Evolutionary conservation across 2,329 filamentous ascomycete species (phyloP).

Genomic region (Hymenoscyphus albidus): DNA sequence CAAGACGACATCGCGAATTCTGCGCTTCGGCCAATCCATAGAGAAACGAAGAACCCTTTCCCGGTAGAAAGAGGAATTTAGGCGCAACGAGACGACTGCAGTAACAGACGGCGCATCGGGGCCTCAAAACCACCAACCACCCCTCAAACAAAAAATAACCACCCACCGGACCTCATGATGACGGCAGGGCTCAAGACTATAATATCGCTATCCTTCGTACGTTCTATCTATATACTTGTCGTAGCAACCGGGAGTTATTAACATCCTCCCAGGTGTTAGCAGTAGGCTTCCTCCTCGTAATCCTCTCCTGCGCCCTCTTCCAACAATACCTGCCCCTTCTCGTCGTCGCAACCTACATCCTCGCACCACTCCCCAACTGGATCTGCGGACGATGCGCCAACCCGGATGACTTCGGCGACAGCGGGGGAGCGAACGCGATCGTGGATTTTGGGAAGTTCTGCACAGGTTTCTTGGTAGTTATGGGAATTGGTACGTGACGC

Average conservation of each 20-base stretch:
- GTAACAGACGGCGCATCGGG: neutral
- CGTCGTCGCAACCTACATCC: conserved; percentile 90
- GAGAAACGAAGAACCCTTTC: neutral
- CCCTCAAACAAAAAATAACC: neutral
- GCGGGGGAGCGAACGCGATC: conserved; percentile 68
- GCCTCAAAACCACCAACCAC: conserved; percentile 4
- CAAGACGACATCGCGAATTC: neutral
- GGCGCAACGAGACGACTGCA: neutral
- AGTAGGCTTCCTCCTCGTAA: conserved; percentile 97
- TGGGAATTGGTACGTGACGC: conserved; percentile 80
- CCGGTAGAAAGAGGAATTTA: neutral
- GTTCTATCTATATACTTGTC: conserved; percentile 30
- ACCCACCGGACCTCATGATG: conserved; percentile 36
- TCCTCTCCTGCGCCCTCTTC: conserved; percentile 94
- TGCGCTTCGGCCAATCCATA: neutral
- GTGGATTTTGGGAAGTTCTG: conserved; percentile 91
- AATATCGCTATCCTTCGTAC: conserved; percentile 94
- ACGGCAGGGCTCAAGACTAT: conserved; percentile 97
- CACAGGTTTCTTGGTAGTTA: conserved; percentile 92
- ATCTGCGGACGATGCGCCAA: conserved; percentile 84
- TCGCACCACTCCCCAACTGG: conserved; percentile 96
- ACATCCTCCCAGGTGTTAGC: conserved; percentile 66
- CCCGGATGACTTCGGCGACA: conserved; percentile 89
- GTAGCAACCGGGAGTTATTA: conserved; percentile 6
- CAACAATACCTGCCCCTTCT: conserved; percentile 92